A percentile compares a stretch with the other conserved stretches of the same genome.
phyloP scores from a whole-genome alignment of 2,329 filamentous ascomycete species.

The Penicillium polonicum region DNA sequence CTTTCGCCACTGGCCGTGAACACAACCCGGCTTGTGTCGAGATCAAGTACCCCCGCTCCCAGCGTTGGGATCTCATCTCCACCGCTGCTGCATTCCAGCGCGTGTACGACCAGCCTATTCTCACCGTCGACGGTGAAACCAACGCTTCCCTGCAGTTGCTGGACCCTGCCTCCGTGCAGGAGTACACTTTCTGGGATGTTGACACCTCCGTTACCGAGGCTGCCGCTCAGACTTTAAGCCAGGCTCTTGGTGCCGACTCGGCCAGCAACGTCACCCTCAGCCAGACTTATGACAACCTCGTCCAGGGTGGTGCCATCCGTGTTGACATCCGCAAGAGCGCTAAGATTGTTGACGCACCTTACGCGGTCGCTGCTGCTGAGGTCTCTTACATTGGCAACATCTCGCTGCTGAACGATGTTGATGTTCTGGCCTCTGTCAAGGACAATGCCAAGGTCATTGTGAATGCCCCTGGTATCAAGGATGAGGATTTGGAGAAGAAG shows the following conservation, averaged over 20 bases:
- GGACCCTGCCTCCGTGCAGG: slow-evolving; percentile 60
- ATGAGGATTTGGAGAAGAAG: slow-evolving; percentile 86
- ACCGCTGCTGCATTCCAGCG: slow-evolving; percentile 47
- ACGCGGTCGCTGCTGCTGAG: slow-evolving; percentile 75
- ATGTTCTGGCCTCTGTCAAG: slow-evolving; percentile 70
- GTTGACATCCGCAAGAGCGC: slow-evolving; percentile 82
- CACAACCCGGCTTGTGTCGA: slow-evolving; percentile 68
- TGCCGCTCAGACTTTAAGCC: slow-evolving; percentile 62
- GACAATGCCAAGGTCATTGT: slow-evolving; percentile 70
- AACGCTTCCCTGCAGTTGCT: slow-evolving; percentile 52
- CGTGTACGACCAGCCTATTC: slow-evolving; percentile 43
- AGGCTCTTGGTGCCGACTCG: slow-evolving; percentile 61
- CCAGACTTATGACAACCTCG: slow-evolving; percentile 61
- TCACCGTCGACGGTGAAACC: slow-evolving; percentile 27
- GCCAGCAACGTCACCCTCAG: slow-evolving; percentile 61
- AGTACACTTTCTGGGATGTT: slow-evolving; percentile 93
- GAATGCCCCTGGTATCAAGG: slow-evolving; percentile 74
- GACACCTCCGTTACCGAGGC: slow-evolving; percentile 68
- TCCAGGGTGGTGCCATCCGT: slow-evolving; percentile 73
- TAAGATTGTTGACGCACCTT: slow-evolving; percentile 81
- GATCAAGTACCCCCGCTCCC: slow-evolving; percentile 81
- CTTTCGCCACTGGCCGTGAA: slow-evolving; percentile 70
- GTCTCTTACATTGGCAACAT: slow-evolving; percentile 75
- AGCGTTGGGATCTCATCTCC: slow-evolving; percentile 59
- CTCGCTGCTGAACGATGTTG: slow-evolving; percentile 74